phyloP scores from a whole-genome alignment of 164 flowering plant genomes.

The Sextonia rubra region DNA sequence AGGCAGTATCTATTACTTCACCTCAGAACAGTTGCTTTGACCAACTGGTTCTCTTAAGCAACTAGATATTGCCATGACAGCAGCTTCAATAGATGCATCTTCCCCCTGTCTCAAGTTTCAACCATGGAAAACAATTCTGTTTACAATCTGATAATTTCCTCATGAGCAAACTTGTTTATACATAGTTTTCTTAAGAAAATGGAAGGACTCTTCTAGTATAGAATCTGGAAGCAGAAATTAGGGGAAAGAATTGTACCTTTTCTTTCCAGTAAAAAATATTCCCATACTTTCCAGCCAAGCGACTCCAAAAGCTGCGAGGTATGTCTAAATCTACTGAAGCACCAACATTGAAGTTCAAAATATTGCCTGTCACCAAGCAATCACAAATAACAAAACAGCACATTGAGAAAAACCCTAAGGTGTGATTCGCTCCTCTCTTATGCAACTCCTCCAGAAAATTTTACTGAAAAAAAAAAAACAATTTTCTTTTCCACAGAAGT shows the following conservation, averaged over 20 bases:
- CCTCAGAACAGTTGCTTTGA: slow-evolving; percentile 72
- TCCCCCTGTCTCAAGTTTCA: slow-evolving; percentile 64
- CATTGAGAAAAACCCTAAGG: too few species aligned
- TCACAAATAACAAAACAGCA: too few species aligned
- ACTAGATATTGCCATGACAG: slow-evolving; percentile 83
- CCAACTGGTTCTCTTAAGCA: slow-evolving; percentile 92
- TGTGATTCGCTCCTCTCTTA: too few species aligned
- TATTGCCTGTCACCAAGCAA: slow-evolving; percentile 53
- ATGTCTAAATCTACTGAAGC: slow-evolving; percentile 76
- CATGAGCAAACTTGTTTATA: neutral
- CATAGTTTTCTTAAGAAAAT: neutral
- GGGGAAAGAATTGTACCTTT: slow-evolving; percentile 42
- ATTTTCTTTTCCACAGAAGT: too few species aligned
- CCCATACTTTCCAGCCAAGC: slow-evolving; percentile 92
- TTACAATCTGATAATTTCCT: neutral
- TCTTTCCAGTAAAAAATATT: slow-evolving; percentile 96
- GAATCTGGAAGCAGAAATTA: neutral
- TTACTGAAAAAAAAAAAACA: too few species aligned
- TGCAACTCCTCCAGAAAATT: too few species aligned
- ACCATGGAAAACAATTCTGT: neutral
- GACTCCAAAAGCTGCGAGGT: slow-evolving; percentile 97
- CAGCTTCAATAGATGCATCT: slow-evolving; percentile 92
- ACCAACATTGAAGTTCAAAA: slow-evolving; percentile 89
- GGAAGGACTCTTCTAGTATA: neutral
- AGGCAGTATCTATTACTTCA: slow-evolving; percentile 29